Evolutionary conservation across 2,329 filamentous ascomycete genomes (phyloP).

Genomic region (Trichoderma arundinaceum): DNA sequence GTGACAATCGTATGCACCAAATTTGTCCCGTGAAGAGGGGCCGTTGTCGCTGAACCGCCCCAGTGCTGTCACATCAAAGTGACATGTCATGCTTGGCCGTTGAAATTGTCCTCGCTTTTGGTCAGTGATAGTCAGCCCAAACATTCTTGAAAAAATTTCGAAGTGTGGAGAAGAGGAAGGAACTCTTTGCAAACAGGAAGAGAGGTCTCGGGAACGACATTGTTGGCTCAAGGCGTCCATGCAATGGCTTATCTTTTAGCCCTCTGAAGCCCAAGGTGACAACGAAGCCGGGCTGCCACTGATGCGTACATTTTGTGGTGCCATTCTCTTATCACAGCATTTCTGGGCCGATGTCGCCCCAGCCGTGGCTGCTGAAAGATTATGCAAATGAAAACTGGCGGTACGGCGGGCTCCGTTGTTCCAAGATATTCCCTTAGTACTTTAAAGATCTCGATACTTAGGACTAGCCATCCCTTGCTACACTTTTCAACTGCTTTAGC

Average conservation of each 20-base stretch:
- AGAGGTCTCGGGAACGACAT: not conserved
- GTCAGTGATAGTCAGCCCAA: not conserved
- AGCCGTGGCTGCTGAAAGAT: not conserved
- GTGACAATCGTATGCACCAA: constrained; percentile 5
- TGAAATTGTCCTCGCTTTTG: constrained; percentile 7
- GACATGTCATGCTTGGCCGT: constrained; percentile 28
- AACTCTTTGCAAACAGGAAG: not conserved
- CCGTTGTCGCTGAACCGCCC: constrained; percentile 1
- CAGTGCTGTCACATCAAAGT: constrained; percentile 19
- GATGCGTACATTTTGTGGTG: not conserved
- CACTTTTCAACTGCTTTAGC: not conserved
- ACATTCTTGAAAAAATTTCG: not conserved
- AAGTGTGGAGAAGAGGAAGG: not conserved
- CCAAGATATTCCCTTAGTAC: not conserved
- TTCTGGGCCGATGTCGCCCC: not conserved
- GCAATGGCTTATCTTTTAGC: not conserved
- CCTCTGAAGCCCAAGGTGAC: not conserved
- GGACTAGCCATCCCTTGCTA: not conserved
- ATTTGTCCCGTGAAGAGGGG: not conserved
- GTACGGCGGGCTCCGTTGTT: not conserved
- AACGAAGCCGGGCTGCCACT: not conserved
- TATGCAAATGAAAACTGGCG: not conserved
- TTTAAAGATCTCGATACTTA: not conserved
- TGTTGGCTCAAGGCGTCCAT: not conserved
- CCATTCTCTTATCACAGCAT: not conserved